Percentiles rank a stretch among this genome's conserved stretches.
Evolutionary conservation across 129 eudicot species (phyloP).

Genomic region (Escallonia herrerae): DNA sequence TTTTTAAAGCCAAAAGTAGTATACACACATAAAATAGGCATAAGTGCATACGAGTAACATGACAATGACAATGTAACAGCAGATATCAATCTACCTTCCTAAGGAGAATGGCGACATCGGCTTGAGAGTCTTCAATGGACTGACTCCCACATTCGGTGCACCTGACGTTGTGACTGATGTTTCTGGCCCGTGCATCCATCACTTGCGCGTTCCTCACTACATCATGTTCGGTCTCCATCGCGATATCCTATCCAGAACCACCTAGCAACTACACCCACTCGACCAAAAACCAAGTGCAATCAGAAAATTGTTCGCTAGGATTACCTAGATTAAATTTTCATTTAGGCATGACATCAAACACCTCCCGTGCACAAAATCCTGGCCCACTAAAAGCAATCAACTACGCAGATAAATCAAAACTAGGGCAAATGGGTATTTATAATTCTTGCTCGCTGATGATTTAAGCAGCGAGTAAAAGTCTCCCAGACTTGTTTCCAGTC

Average conservation of each 20-base stretch:
- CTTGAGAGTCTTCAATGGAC: constrained; percentile 96
- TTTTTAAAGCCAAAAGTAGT: too few relatives aligned
- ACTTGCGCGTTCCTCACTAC: constrained; percentile 51
- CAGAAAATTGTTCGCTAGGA: too few relatives aligned
- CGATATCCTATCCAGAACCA: background rate
- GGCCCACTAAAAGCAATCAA: background rate
- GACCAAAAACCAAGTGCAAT: too few relatives aligned
- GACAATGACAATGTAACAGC: too few relatives aligned
- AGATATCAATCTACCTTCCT: constrained; percentile 44
- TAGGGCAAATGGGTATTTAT: too few relatives aligned
- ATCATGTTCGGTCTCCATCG: constrained; percentile 60
- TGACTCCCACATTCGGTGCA: constrained; percentile 94
- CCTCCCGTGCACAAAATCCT: background rate
- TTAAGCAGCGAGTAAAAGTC: too few relatives aligned
- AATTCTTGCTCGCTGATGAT: too few relatives aligned
- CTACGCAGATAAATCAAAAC: background rate
- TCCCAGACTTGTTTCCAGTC: too few relatives aligned
- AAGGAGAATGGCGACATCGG: constrained; percentile 82
- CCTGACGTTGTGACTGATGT: constrained; percentile 85
- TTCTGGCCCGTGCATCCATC: constrained; percentile 81
- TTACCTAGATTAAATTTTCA: constrained; percentile 4
- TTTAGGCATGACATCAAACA: constrained; percentile 35
- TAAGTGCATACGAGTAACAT: too few relatives aligned
- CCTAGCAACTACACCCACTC: too few relatives aligned
- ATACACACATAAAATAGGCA: too few relatives aligned